Evolutionary conservation across 2,329 filamentous ascomycete genomes (phyloP).

Genomic region (Coccinonectria pachysandricola): DNA sequence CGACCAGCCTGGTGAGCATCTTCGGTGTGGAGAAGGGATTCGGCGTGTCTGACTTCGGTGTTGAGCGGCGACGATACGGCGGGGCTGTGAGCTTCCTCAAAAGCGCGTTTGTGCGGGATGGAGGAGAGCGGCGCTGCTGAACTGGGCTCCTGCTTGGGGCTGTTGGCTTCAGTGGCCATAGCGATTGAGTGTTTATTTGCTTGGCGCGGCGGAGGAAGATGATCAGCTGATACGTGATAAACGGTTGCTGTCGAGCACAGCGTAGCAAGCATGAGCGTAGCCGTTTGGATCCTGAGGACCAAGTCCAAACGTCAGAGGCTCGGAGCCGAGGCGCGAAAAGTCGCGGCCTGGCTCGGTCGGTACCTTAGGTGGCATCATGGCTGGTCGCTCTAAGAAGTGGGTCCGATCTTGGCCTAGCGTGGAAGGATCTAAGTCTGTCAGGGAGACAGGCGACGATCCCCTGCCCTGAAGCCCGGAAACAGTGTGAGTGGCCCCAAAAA

Average conservation of each 20-base stretch:
- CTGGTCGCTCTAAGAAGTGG: no score
- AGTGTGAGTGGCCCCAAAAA: slow-evolving; percentile 9
- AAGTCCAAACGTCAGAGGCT: no score
- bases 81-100: slow-evolving; percentile 61
- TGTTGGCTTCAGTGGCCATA: slow-evolving; percentile 28
- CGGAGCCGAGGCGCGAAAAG: no score
- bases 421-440: slow-evolving; percentile 15
- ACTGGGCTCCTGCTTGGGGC: slow-evolving; percentile 31
- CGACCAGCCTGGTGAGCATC: slow-evolving; percentile 31
- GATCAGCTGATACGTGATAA: no score
- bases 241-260: no score
- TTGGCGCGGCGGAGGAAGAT: no score
- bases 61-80: slow-evolving; percentile 67
- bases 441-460: slow-evolving; percentile 11
- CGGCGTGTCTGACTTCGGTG: slow-evolving; percentile 42
- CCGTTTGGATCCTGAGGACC: no score
- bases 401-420: slow-evolving; percentile 18
- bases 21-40: slow-evolving; percentile 30
- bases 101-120: slow-evolving; percentile 53
- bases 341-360: slow-evolving; percentile 1
- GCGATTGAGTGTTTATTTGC: no score
- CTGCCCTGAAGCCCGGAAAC: slow-evolving; percentile 12
- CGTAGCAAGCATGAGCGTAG: no score
- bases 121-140: slow-evolving; percentile 32
- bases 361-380: slow-evolving; percentile 6